Evolutionary conservation across 2,329 filamentous ascomycete genomes (phyloP).

Genomic region (Cercospora zeina): DNA sequence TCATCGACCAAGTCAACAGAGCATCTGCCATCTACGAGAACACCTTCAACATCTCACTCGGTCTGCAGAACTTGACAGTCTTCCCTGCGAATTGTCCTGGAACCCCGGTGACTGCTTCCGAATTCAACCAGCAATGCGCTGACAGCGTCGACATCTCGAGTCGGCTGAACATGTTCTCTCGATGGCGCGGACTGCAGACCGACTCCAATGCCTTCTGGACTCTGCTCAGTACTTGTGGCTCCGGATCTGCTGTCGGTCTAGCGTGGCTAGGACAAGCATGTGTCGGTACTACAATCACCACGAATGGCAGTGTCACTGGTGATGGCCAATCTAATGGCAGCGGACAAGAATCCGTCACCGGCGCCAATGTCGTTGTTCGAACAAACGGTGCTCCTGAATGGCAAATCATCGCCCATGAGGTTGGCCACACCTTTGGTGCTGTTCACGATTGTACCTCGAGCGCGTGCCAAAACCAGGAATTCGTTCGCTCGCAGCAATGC

Average conservation of each 20-base stretch:
- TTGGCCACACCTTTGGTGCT: constrained; percentile 90
- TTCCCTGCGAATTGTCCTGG: constrained; percentile 73
- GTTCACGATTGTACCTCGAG: constrained; percentile 81
- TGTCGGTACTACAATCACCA: constrained; percentile 54
- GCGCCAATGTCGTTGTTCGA: constrained; percentile 84
- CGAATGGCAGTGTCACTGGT: constrained; percentile 45
- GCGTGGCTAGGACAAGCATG: constrained; percentile 93
- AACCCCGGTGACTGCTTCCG: constrained; percentile 63
- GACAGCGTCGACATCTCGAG: constrained; percentile 64
- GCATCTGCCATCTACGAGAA: constrained; percentile 86
- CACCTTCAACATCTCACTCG: constrained; percentile 92
- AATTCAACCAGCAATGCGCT: constrained; percentile 81
- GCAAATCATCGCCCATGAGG: constrained; percentile 95
- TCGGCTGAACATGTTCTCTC: constrained; percentile 82
- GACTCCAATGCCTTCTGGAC: constrained; percentile 95
- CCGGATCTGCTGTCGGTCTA: constrained; percentile 80
- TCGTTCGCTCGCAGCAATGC: constrained; percentile 66
- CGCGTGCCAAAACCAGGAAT: constrained; percentile 66
- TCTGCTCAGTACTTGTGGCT: constrained; percentile 77
- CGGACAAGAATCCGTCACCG: constrained; percentile 71
- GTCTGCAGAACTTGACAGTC: constrained; percentile 80
- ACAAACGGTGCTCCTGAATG: constrained; percentile 72
- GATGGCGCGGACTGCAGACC: constrained; percentile 74
- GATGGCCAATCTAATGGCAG: constrained; percentile 41
- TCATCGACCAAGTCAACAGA: constrained; percentile 80